Base-by-base conservation (phyloP, 305 asterid genomes). In the Andrographis paniculata region DNA sequence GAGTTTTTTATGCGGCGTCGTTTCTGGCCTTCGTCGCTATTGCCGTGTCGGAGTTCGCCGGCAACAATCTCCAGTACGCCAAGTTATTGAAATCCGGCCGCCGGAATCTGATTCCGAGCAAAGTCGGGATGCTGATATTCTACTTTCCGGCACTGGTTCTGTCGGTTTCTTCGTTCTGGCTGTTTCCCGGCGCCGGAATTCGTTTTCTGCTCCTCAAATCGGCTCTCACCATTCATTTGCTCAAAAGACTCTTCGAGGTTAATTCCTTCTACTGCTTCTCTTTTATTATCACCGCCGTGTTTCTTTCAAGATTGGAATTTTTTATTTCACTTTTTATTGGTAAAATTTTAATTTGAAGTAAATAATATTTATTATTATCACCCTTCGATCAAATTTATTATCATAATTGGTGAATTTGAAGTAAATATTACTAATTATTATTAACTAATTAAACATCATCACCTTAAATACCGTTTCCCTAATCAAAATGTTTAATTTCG, bases 231-330 rank as follows among this genome's bases (percentile, higher is more conserved):
- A 2, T 75, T 31, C 92, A 77, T 58, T 81, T 72, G 36, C 65
- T 55, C 61, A 81, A 77, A 50, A 75, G 93, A 74, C 79, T 56
- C 20, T 74, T 77, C 21, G 87, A 81, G 87, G 84, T 76, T 24
- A 24, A 24, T 24, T 3, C 8, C 30, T 24, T 24, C 6, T 3
- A 24, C 30, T 24, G n/a, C n/a, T n/a, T n/a, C n/a, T n/a, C n/a
- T n/a, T n/a, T n/a, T n/a, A n/a, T n/a, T n/a, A n/a, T n/a, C n/a
- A n/a, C n/a, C n/a, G n/a, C n/a, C n/a, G n/a, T n/a, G n/a, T n/a
- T n/a, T n/a, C n/a, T n/a, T n/a, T n/a, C n/a, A n/a, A n/a, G n/a
- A n/a, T n/a, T n/a, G n/a, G n/a, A n/a, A n/a, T n/a, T n/a, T n/a
- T n/a, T n/a, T n/a, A n/a, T n/a, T n/a, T n/a, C n/a, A n/a, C n/a